Evolutionary conservation across 106 monocot species (phyloP).

Genomic region (Phalaenopsis equestris): DNA sequence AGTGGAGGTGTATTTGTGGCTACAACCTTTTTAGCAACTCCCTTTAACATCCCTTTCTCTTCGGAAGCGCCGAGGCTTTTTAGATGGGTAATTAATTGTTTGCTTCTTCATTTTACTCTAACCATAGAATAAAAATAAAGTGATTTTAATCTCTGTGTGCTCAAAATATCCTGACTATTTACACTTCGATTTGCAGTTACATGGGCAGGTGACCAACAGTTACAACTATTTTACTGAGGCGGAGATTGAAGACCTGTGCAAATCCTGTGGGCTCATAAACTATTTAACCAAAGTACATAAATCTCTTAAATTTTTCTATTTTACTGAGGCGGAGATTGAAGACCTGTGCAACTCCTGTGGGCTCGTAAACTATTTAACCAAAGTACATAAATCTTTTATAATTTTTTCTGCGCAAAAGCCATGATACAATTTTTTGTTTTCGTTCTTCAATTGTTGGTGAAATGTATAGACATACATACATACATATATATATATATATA

Average conservation of each 20-base stretch:
- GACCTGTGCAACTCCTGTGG: conserved; percentile 91
- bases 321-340: conserved; percentile 86
- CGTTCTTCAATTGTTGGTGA: too few relatives aligned
- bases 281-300: conserved; percentile 64
- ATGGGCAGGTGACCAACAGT: conserved; percentile 42
- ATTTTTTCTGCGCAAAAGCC: conserved; percentile 98
- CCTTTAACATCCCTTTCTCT: conserved; percentile 58
- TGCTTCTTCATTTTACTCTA: neutral
- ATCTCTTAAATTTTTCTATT: conserved; percentile 95
- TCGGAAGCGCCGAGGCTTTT: conserved; percentile 29
- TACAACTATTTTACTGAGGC: conserved; percentile 66
- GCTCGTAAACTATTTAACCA: conserved; percentile 69
- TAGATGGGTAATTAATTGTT: conserved; percentile 31
- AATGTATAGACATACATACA: too few relatives aligned
- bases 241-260: conserved; percentile 93
- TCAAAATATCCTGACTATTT: neutral
- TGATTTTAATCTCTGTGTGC: too few relatives aligned
- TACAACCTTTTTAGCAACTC: conserved; percentile 68
- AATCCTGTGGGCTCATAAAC: conserved; percentile 77
- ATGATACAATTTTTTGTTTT: conserved; percentile 10
- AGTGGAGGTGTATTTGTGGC: conserved; percentile 94
- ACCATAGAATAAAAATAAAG: too few relatives aligned
- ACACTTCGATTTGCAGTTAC: conserved; percentile 32
- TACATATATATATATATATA: too few relatives aligned
- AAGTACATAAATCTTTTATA: conserved; percentile 73